phyloP scores from a whole-genome alignment of 495 filamentous ascomycete genomes.

The Choiromyces venosus region DNA sequence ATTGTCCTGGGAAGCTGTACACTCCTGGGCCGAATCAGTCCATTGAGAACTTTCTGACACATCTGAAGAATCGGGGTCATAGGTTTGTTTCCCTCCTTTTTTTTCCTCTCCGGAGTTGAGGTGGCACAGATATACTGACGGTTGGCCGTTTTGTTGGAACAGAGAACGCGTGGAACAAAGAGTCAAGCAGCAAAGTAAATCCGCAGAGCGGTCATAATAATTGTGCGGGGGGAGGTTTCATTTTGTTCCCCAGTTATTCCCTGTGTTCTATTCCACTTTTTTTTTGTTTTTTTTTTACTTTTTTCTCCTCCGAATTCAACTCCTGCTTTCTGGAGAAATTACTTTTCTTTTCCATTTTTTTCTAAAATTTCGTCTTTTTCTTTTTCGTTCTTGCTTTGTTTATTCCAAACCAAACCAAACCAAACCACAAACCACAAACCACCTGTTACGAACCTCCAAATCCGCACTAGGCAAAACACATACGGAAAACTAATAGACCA shows the following conservation, averaged over 20 bases:
- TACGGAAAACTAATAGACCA: neutral
- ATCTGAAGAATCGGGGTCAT: constrained; percentile 51
- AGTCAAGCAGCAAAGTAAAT: neutral
- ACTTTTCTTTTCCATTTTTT: neutral
- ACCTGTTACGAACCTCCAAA: neutral
- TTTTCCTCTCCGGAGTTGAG: neutral
- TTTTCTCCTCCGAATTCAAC: neutral
- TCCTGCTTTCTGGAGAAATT: neutral
- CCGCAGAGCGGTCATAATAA: neutral
- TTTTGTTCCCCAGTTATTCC: neutral
- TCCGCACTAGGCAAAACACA: neutral
- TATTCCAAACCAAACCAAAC: neutral
- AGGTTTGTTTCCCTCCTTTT: constrained; percentile 47
- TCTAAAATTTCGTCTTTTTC: neutral
- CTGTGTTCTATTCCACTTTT: neutral
- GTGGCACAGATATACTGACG: neutral
- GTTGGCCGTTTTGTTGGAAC: neutral
- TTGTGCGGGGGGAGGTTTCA: neutral
- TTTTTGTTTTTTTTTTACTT: neutral
- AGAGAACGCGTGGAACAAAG: neutral
- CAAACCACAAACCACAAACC: too few species aligned
- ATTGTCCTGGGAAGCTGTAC: constrained; percentile 91
- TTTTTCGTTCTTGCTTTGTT: too few species aligned
- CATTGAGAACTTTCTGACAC: constrained; percentile 43
- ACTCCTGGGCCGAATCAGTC: constrained; percentile 77